Conservation (phyloP, 2,329 filamentous ascomycete species). For the Onygenales sp. region DNA sequence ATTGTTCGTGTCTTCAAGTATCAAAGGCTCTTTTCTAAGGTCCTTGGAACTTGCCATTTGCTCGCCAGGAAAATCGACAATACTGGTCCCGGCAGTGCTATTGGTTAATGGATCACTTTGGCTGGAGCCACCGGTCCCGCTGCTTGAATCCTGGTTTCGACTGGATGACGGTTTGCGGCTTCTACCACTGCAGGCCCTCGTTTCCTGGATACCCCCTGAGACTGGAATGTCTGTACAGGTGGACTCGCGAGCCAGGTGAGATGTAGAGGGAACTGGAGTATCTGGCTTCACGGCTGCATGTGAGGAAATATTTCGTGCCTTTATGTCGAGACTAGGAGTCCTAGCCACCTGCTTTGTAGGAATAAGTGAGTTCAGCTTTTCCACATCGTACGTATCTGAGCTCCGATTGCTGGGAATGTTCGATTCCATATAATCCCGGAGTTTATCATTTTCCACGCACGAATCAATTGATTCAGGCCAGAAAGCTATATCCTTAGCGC, state of each 20-base stretch:
- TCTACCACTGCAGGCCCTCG: not conserved
- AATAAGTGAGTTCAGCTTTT: not conserved
- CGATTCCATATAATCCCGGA: not conserved
- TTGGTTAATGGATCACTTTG: constrained; percentile 9
- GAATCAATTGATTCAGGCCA: not conserved
- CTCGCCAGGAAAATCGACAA: not conserved
- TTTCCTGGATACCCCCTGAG: not conserved
- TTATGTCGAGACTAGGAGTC: not conserved
- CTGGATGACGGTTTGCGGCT: not conserved
- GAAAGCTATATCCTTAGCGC: not conserved
- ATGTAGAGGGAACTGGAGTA: not conserved
- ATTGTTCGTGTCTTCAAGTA: too few species aligned
- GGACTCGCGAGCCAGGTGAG: too few species aligned
- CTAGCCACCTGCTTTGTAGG: not conserved
- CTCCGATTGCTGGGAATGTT: too few species aligned
- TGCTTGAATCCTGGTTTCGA: constrained; percentile 5
- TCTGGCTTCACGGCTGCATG: not conserved
- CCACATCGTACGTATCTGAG: not conserved
- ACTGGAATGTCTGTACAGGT: not conserved
- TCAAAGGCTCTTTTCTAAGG: not conserved
- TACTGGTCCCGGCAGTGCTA: constrained; percentile 7
- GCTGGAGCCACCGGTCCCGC: constrained; percentile 4
- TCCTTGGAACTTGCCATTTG: not conserved
- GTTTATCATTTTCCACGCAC: not conserved
- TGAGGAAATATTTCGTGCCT: not conserved